Conservation (phyloP, 2,329 filamentous ascomycete species). For the Metarhizium robertsii region DNA sequence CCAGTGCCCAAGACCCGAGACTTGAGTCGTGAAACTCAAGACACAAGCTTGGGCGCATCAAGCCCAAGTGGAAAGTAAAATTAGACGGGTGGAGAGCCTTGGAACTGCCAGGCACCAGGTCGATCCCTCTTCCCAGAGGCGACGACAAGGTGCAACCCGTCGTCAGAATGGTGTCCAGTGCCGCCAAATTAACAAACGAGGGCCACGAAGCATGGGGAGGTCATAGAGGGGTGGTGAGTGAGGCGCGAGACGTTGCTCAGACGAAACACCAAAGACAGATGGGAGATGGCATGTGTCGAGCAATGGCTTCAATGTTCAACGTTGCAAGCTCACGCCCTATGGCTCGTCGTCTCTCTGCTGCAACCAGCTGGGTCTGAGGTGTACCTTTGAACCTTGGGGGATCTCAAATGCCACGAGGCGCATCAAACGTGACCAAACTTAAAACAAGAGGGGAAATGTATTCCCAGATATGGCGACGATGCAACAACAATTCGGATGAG, state of each 20-base stretch:
- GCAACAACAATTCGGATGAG: neutral
- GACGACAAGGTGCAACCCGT: neutral
- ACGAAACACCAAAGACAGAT: neutral
- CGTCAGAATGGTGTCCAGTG: neutral
- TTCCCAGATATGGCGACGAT: neutral
- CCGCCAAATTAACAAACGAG: neutral
- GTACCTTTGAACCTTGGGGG: neutral
- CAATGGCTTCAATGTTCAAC: neutral
- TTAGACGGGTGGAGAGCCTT: neutral
- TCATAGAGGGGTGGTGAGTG: too few species aligned
- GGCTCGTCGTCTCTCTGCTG: neutral
- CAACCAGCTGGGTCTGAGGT: neutral
- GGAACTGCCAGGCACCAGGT: slow-evolving; percentile 2
- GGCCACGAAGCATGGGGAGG: too few species aligned
- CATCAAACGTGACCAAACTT: neutral
- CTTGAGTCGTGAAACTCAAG: neutral
- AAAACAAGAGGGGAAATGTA: neutral
- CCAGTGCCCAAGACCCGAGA: slow-evolving; percentile 4
- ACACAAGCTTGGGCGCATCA: neutral
- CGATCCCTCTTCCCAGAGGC: neutral
- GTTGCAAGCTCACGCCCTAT: neutral
- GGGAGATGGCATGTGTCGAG: neutral
- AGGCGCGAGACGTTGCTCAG: neutral
- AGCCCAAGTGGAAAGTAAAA: slow-evolving; percentile 4
- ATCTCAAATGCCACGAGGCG: neutral